Evolutionary conservation across 2,329 filamentous ascomycete genomes (phyloP).

Genomic region (Epichloe sylvatica): DNA sequence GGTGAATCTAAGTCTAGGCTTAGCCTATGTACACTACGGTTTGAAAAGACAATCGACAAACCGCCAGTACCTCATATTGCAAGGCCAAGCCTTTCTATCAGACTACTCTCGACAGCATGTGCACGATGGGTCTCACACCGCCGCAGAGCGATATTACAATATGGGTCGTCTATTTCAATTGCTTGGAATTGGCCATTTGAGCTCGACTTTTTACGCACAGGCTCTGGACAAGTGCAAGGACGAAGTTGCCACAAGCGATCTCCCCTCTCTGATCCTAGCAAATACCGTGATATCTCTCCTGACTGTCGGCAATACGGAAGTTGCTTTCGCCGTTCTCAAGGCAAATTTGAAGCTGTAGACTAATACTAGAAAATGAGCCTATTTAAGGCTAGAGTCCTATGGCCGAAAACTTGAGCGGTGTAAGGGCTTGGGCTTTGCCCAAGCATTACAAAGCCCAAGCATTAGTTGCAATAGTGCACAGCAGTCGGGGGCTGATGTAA

Average conservation of each 20-base stretch:
- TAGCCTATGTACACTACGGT: slow-evolving; percentile 77
- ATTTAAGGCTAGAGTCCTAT: too few relatives aligned
- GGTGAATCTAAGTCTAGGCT: slow-evolving; percentile 66
- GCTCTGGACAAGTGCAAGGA: slow-evolving; percentile 14
- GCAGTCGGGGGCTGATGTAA: too few relatives aligned
- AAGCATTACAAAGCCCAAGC: too few relatives aligned
- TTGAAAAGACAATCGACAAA: slow-evolving; percentile 86
- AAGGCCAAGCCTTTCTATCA: slow-evolving; percentile 67
- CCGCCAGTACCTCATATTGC: slow-evolving; percentile 71
- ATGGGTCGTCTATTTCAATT: slow-evolving; percentile 25
- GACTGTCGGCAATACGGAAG: slow-evolving; percentile 15
- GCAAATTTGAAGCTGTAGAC: slow-evolving; percentile 13
- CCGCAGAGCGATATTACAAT: slow-evolving; percentile 25
- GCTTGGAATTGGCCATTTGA: slow-evolving; percentile 34
- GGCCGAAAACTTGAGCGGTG: too few relatives aligned
- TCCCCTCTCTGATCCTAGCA: slow-evolving; percentile 17
- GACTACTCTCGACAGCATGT: slow-evolving; percentile 16
- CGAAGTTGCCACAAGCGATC: slow-evolving; percentile 7
- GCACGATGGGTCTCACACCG: slow-evolving; percentile 1
- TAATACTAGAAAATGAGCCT: neutral
- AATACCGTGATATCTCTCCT: slow-evolving; percentile 21
- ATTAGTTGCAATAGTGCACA: too few relatives aligned
- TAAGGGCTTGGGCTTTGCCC: too few relatives aligned
- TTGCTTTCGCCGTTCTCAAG: slow-evolving; percentile 17
- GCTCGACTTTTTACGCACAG: slow-evolving; percentile 53